Percentiles rank a stretch among this genome's conserved stretches.
Conservation (phyloP, 306 rosid species). For the Glycine tomentella region DNA sequence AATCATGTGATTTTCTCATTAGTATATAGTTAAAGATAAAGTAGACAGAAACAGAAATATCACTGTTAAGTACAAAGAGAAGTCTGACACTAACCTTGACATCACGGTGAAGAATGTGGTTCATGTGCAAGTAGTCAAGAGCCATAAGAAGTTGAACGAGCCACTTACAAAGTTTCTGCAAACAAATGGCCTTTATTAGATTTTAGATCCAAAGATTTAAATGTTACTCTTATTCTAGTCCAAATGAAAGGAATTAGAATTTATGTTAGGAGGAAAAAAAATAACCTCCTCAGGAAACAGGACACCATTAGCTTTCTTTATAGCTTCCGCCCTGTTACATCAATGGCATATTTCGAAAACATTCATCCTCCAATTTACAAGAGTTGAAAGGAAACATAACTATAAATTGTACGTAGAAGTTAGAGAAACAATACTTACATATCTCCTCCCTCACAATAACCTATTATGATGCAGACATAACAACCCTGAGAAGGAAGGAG, state of each 20-base stretch:
- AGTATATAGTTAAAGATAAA: conserved; percentile 41
- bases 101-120: conserved; percentile 98
- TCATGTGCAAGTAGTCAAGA: conserved; percentile 91
- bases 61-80: conserved; percentile 16
- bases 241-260: conserved; percentile 14
- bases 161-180: conserved; percentile 97
- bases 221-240: conserved; percentile 26
- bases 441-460: conserved; percentile 98
- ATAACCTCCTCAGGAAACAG: conserved; percentile 92
- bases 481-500: conserved; percentile 80
- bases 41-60: conserved; percentile 40
- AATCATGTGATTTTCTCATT: conserved; percentile 51
- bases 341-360: conserved; percentile 34
- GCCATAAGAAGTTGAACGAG: conserved; percentile 99
- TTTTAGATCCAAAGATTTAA: conserved; percentile 36
- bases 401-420: conserved; percentile 24
- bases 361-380: conserved; percentile 39
- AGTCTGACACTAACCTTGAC: conserved; percentile 73
- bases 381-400: conserved; percentile 43
- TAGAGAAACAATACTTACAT: conserved; percentile 65
- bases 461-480: conserved; percentile 94
- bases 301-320: conserved; percentile 76
- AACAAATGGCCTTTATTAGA: conserved; percentile 37
- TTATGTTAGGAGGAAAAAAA: conserved; percentile 25
- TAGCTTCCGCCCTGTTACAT: conserved; percentile 87